Conservation (phyloP, 441 rosid species). For the Corymbia calophylla region DNA sequence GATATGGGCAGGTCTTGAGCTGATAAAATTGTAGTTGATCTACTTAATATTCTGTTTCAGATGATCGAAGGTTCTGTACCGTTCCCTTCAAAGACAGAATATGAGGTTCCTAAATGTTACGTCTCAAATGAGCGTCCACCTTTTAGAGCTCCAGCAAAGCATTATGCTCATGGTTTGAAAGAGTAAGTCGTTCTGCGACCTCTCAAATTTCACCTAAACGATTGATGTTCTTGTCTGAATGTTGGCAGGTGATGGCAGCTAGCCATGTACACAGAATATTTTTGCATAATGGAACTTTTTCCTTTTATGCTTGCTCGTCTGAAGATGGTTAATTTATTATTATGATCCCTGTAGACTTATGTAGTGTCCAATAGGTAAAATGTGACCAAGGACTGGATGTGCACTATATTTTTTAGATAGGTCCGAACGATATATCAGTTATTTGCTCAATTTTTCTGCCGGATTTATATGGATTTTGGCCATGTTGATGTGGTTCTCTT, state of each 20-base stretch:
- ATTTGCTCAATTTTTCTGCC: neutral
- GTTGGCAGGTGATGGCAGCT: neutral
- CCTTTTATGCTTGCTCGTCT: neutral
- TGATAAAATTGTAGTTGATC: neutral
- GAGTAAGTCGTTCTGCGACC: slow-evolving; percentile 28
- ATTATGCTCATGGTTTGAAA: slow-evolving; percentile 43
- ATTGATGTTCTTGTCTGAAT: neutral
- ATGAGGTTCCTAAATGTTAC: slow-evolving; percentile 66
- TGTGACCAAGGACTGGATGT: neutral
- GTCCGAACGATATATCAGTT: neutral
- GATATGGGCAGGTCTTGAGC: neutral
- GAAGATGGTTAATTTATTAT: neutral
- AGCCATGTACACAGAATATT: neutral
- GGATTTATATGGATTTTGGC: neutral
- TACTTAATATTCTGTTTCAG: slow-evolving; percentile 16
- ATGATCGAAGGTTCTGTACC: slow-evolving; percentile 79
- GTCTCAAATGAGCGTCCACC: slow-evolving; percentile 59
- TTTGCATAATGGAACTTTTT: neutral
- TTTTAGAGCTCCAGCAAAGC: slow-evolving; percentile 46
- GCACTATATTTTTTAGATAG: neutral
- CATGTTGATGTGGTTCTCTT: neutral
- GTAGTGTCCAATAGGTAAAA: neutral
- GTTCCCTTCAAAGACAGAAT: slow-evolving; percentile 42
- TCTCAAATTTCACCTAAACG: neutral
- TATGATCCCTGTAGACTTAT: neutral